Percentiles rank a stretch among this genome's conserved stretches.
phyloP scores from a whole-genome alignment of 2,329 filamentous ascomycete genomes.

The Alternaria brassicae region DNA sequence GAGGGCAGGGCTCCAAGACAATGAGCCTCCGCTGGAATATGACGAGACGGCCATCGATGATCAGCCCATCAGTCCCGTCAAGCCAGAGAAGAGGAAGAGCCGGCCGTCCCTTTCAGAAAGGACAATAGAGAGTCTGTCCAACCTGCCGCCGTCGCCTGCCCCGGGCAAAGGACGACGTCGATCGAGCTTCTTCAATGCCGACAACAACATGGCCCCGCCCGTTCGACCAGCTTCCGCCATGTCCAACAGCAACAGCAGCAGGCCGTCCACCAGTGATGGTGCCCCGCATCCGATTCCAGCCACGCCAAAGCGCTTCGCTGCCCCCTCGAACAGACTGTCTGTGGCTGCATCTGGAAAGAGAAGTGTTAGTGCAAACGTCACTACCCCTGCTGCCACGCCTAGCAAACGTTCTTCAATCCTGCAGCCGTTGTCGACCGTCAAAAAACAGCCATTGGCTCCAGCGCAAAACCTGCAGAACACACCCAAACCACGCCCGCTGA shows the following conservation, averaged over 20 bases:
- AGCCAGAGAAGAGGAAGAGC: constrained; percentile 46
- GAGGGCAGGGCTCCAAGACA: constrained; percentile 44
- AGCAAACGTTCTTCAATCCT: constrained; percentile 44
- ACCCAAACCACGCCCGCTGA: constrained; percentile 39
- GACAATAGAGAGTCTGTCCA: constrained; percentile 83
- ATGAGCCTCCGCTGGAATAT: constrained; percentile 33
- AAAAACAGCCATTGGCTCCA: constrained; percentile 38
- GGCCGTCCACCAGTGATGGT: constrained; percentile 58
- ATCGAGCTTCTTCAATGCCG: constrained; percentile 75
- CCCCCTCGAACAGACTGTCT: constrained; percentile 31
- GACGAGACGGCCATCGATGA: constrained; percentile 14
- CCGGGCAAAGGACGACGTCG: constrained; percentile 65
- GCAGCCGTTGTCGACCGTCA: constrained; percentile 42
- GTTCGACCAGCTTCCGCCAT: constrained; percentile 68
- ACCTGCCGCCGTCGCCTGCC: constrained; percentile 76
- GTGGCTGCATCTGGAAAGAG: constrained; percentile 48
- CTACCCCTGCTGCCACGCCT: constrained; percentile 35
- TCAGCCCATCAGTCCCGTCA: constrained; percentile 12
- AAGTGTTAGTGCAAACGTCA: constrained; percentile 43
- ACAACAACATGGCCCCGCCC: constrained; percentile 67
- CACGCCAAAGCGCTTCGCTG: constrained; percentile 39
- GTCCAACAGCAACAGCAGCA: constrained; percentile 61
- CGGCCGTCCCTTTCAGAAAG: constrained; percentile 76
- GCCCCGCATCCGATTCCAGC: constrained; percentile 35
- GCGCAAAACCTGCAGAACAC: constrained; percentile 37